Percentiles rank a stretch among this genome's conserved stretches.
Evolutionary conservation across 2,329 filamentous ascomycete genomes (phyloP).

Genomic region (Hymenoscyphus repandus): DNA sequence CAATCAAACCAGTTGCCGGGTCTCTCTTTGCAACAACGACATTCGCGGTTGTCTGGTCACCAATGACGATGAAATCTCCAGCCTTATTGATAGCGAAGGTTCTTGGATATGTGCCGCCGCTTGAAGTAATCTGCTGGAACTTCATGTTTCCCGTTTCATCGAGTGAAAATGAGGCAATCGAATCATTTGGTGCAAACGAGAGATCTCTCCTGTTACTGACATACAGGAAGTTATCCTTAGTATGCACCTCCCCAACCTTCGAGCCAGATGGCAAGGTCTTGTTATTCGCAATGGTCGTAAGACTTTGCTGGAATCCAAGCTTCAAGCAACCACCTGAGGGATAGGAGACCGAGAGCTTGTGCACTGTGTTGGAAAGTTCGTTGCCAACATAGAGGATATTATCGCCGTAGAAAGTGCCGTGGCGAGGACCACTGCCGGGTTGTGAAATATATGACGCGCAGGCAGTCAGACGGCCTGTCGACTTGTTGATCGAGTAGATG

Average conservation of each 20-base stretch:
- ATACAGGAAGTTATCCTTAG: constrained; percentile 51
- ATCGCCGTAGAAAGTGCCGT: constrained; percentile 41
- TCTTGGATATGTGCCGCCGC: constrained; percentile 40
- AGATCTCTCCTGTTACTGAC: constrained; percentile 58
- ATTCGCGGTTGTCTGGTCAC: constrained; percentile 36
- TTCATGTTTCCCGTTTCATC: constrained; percentile 33
- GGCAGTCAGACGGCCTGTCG: constrained; percentile 34
- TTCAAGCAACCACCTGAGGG: constrained; percentile 37
- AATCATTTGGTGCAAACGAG: constrained; percentile 47
- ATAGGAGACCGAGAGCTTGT: constrained; percentile 35
- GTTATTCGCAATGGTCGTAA: constrained; percentile 42
- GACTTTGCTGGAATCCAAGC: constrained; percentile 41
- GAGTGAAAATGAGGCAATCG: constrained; percentile 37
- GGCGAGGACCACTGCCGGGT: constrained; percentile 44
- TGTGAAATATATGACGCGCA: constrained; percentile 31
- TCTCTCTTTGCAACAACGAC: constrained; percentile 39
- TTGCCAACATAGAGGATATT: constrained; percentile 37
- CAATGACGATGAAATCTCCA: constrained; percentile 40
- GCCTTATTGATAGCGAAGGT: constrained; percentile 40
- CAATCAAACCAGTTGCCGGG: constrained; percentile 35
- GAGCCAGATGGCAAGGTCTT: constrained; percentile 39
- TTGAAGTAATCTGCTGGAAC: constrained; percentile 38
- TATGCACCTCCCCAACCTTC: constrained; percentile 50
- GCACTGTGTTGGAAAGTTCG: constrained; percentile 40
- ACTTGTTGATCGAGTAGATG: constrained; percentile 40